phyloP scores from a whole-genome alignment of 2,329 filamentous ascomycete species.

The Meredithiella fracta region DNA sequence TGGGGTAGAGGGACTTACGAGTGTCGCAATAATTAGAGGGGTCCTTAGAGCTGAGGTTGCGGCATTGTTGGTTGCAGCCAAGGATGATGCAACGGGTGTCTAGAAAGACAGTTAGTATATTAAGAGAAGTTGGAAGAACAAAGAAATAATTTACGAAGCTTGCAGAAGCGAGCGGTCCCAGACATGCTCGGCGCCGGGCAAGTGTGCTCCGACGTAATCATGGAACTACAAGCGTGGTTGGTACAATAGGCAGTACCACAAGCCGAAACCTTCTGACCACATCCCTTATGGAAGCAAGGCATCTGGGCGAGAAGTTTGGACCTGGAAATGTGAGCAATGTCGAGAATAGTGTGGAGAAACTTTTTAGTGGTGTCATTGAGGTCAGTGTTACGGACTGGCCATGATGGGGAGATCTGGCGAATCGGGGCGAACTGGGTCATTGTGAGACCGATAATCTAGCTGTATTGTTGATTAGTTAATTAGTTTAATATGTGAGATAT shows the following conservation, averaged over 20 bases:
- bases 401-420: background rate
- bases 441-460: background rate
- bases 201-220: background rate
- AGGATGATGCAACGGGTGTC: background rate
- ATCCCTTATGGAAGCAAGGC: slow-evolving; percentile 8
- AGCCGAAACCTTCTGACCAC: background rate
- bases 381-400: background rate
- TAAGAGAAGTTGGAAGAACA: background rate
- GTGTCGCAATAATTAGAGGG: background rate
- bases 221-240: background rate
- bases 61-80: background rate
- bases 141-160: slow-evolving; percentile 5
- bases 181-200: background rate
- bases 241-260: slow-evolving; percentile 1
- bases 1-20: background rate
- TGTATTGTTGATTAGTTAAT: background rate
- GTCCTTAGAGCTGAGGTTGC: background rate
- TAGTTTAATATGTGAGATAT: no score
- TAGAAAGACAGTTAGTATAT: background rate
- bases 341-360: slow-evolving; percentile 8
- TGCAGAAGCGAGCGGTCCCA: background rate
- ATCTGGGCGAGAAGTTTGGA: slow-evolving; percentile 1
- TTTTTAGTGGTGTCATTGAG: background rate
- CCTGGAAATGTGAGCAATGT: slow-evolving; percentile 7
- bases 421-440: background rate